Base-by-base conservation (phyloP, 2,329 filamentous ascomycete genomes). In the Colletotrichum cereale region DNA sequence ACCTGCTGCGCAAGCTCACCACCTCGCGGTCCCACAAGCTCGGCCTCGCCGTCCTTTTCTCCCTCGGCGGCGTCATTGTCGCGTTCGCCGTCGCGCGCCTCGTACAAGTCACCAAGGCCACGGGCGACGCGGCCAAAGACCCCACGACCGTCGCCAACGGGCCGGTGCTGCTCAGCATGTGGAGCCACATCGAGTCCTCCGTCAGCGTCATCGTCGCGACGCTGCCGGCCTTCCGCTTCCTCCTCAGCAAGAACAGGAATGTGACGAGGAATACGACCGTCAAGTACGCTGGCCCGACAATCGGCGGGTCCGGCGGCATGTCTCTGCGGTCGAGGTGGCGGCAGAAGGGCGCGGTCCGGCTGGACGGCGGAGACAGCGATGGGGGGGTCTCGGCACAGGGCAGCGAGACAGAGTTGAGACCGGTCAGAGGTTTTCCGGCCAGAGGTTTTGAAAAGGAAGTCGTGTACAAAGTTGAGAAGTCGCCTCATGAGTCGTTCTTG, bases 161-260 rank as follows among this genome's bases (percentile, higher is more conserved):
- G 18, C 69, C 69, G 3, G 69, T 72, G 34, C 69, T 72, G 21
- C 69, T 69, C 24, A 69, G 65, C 66, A 72, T 72, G 69, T 72
- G 66, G 69, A 72, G 69, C 40, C 69, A 69, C 58, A 48, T 72
- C 60, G 69, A 72, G 66, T 69, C 69, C 50, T 63, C 66, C 7
- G 66, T 72, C 14, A 58, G 62, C 52, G 48, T 72, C 60, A 66
- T 72, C 40, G 69, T 72, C 34, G 69, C 69, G 31, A 72, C 69
- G n/a, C 53, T 72, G 2, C 69, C 69, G 12, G 69, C 69, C 8
- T 72, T 72, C 10, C 69, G 69, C 0, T 72, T 72, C 52, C 69
- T 72, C 2, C 47, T 65, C 11, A 64, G 60, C 18, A 63, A 55
- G 60, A 72, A 69, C 48, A 67, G 66, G 21, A 55, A 63, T 26